Conservation (phyloP, 129 eudicot genomes). For the Kitagawia praeruptora region DNA sequence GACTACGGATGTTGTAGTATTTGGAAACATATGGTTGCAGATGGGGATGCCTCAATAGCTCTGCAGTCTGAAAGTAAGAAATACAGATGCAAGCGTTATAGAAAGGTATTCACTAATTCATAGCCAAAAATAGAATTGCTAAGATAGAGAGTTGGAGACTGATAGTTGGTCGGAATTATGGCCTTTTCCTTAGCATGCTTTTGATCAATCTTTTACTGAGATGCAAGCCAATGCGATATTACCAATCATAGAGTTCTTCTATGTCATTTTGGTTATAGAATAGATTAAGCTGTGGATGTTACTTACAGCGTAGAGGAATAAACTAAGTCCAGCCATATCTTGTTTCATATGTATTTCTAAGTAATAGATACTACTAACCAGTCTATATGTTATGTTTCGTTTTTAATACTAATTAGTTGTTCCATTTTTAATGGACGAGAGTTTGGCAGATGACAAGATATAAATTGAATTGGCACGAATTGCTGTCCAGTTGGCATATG, state of each 20-base stretch:
- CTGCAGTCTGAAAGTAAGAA: constrained; percentile 61
- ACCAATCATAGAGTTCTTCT: not conserved
- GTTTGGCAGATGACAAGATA: too few relatives aligned
- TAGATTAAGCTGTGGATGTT: not conserved
- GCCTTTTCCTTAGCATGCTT: constrained; percentile 84
- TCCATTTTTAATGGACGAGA: too few relatives aligned
- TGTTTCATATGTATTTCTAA: constrained; percentile 21
- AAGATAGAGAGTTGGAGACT: constrained; percentile 28
- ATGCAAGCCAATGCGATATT: not conserved
- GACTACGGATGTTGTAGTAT: constrained; percentile 41
- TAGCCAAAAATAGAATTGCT: not conserved
- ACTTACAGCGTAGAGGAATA: constrained; percentile 88
- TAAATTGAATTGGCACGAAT: too few relatives aligned
- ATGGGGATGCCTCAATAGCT: constrained; percentile 82
- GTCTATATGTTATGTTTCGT: not conserved
- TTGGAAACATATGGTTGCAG: constrained; percentile 70
- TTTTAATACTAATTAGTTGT: too few relatives aligned
- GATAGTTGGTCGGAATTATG: constrained; percentile 93
- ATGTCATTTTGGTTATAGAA: not conserved
- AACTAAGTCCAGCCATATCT: constrained; percentile 82
- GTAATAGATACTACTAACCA: not conserved
- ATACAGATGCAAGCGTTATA: not conserved
- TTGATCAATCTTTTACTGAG: constrained; percentile 85
- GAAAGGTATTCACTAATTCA: not conserved
- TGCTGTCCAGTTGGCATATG: too few relatives aligned